phyloP scores from a whole-genome alignment of 176 grass and related monocot species.

The Carex scoparia region DNA sequence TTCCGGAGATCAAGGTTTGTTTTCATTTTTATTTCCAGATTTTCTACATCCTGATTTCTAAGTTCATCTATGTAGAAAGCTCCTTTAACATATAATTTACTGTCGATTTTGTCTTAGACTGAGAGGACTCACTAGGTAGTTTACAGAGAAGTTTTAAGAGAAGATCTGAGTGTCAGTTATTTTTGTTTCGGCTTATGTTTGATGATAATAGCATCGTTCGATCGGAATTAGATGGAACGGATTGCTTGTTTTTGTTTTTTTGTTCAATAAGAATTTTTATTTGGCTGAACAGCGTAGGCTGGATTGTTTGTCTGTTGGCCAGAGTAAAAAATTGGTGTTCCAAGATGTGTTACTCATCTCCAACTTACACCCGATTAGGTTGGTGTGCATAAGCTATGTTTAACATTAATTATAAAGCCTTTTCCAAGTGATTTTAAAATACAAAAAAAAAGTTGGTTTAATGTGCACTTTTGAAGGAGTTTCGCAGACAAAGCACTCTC shows the following conservation, averaged over 20 bases:
- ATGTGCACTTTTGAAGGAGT: not conserved
- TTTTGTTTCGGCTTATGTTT: not conserved
- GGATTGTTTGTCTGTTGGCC: not conserved
- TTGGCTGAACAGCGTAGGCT: not conserved
- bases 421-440: not conserved
- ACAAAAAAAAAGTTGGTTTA: not conserved
- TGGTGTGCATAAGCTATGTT: not conserved
- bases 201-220: not conserved
- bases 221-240: not conserved
- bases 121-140: not conserved
- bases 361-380: not conserved
- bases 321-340: not conserved
- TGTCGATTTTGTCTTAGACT: not conserved
- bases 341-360: not conserved
- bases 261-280: not conserved
- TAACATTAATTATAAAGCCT: not conserved
- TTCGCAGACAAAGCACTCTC: not conserved
- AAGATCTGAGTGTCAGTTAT: not conserved
- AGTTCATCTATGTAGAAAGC: not conserved
- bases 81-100: not conserved
- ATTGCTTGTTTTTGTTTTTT: not conserved
- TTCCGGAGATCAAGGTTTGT: constrained; percentile 86
- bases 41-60: not conserved
- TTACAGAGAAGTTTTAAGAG: not conserved
- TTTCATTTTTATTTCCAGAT: not conserved